Percentiles rank a stretch among this genome's conserved stretches.
Evolutionary conservation across 768 basidiomycete genomes (phyloP).

Genomic region (Tephrocybe rancida): DNA sequence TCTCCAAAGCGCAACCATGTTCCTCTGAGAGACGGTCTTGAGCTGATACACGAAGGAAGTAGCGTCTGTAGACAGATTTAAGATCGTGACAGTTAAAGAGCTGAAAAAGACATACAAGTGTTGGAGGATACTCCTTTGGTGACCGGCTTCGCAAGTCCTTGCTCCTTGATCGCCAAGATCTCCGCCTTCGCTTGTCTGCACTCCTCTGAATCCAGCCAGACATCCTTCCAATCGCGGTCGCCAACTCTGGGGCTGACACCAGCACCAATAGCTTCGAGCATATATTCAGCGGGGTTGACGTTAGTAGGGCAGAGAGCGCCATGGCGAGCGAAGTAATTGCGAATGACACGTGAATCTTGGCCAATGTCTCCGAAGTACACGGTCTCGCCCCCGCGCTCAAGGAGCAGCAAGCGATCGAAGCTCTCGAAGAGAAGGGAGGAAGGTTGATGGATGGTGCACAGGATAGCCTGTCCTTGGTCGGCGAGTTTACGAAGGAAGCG

Average conservation of each 20-base stretch:
- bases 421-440: constrained; percentile 85
- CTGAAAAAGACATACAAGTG: constrained; percentile 42
- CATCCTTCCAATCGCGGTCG: constrained; percentile 82
- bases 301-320: constrained; percentile 76
- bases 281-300: constrained; percentile 80
- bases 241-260: constrained; percentile 74
- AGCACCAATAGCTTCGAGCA: constrained; percentile 88
- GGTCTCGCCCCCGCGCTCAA: constrained; percentile 82
- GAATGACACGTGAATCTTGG: constrained; percentile 64
- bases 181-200: constrained; percentile 39
- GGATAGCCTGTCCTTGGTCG: constrained; percentile 83
- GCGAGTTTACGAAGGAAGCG: constrained; percentile 84
- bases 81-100: not conserved
- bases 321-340: constrained; percentile 73
- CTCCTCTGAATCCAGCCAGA: constrained; percentile 81
- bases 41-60: constrained; percentile 80
- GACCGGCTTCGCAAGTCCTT: constrained; percentile 45
- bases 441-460: constrained; percentile 91
- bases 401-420: constrained; percentile 72
- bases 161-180: constrained; percentile 48
- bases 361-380: constrained; percentile 96
- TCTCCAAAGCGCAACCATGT: constrained; percentile 76
- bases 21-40: constrained; percentile 63
- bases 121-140: constrained; percentile 40
- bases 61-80: constrained; percentile 51